These are phyloP conservation scores for Aegilops speltoides DNA, from an alignment of 176 grass and related monocot species.

Conservation along the genomic window DNA sequence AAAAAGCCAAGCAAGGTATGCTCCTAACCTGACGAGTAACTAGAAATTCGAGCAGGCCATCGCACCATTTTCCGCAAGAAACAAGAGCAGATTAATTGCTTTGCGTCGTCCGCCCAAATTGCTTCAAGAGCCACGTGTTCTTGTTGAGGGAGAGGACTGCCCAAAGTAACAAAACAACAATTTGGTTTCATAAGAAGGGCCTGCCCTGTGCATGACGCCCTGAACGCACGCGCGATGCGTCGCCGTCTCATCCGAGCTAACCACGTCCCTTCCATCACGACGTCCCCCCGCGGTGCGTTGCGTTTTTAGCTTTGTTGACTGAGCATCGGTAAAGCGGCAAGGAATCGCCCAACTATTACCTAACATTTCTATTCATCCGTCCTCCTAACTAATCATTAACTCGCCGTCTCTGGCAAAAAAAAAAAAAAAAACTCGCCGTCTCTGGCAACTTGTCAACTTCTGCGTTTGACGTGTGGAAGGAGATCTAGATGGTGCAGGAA, in stretches of 20 bases:
- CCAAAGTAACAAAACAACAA: not conserved
- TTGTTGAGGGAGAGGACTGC: not conserved
- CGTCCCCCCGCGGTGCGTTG: not conserved
- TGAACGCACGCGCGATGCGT: constrained; percentile 1
- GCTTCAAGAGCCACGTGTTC: not conserved
- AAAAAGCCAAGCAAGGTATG: not conserved
- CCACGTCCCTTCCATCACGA: not conserved
- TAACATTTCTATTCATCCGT: constrained; percentile 7
- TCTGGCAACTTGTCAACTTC: constrained; percentile 17
- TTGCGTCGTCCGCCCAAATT: constrained; percentile 11
- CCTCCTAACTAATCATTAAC: constrained; percentile 16
- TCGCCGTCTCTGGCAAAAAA: not conserved
- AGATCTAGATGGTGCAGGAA: not conserved
- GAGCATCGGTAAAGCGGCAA: not conserved
- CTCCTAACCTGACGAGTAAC: not conserved
- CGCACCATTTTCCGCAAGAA: not conserved
- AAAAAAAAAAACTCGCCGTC: not conserved
- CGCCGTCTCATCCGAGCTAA: not conserved
- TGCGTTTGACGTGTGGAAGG: constrained; percentile 2
- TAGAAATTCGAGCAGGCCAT: not conserved
- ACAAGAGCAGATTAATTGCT: not conserved
- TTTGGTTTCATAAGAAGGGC: not conserved
- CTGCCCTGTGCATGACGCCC: not conserved
- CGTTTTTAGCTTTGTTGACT: constrained; percentile 28
- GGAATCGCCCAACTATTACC: constrained; percentile 35